These are phyloP conservation scores for Bolboschoenoplectus hybrid DNA, from an alignment of 202 grass and related monocot species.

Conservation along the genomic window DNA sequence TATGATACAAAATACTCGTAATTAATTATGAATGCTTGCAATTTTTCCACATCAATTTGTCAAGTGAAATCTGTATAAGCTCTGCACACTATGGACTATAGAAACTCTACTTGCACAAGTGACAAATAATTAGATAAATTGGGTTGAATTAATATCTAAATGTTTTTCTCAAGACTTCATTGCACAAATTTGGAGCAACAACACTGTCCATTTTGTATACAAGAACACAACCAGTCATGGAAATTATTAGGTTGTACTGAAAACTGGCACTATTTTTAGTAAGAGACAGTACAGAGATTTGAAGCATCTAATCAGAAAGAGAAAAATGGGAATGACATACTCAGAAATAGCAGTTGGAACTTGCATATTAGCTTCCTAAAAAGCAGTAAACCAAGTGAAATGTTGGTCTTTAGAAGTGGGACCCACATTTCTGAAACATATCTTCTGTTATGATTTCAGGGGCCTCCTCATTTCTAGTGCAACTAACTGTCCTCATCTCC, in stretches of 20 bases:
- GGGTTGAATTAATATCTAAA: not conserved
- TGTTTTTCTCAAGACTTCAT: not conserved
- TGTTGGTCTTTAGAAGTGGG: conserved; percentile 2
- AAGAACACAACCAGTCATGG: not conserved
- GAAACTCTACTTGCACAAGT: not conserved
- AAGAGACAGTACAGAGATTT: not conserved
- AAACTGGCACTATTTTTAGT: conserved; percentile 13
- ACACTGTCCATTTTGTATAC: not conserved
- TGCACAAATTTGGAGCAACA: conserved; percentile 22
- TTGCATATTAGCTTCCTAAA: conserved; percentile 25
- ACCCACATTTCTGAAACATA: conserved; percentile 27
- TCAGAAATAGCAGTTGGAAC: conserved; percentile 13
- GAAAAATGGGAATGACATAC: conserved; percentile 5
- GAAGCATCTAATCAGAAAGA: conserved; percentile 7
- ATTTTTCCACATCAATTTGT: conserved; percentile 1
- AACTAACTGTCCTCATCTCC: conserved; percentile 4
- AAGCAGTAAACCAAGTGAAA: not conserved
- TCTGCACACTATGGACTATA: not conserved
- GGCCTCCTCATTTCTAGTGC: conserved; percentile 14
- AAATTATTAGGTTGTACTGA: not conserved
- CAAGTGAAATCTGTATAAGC: not conserved
- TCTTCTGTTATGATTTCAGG: conserved; percentile 26
- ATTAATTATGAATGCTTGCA: not conserved
- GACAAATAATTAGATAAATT: not conserved
- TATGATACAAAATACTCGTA: no score